Percentiles rank a stretch among this genome's conserved stretches.
Conservation (phyloP, 805 yeast genomes). For the Kodamaea laetipori region DNA sequence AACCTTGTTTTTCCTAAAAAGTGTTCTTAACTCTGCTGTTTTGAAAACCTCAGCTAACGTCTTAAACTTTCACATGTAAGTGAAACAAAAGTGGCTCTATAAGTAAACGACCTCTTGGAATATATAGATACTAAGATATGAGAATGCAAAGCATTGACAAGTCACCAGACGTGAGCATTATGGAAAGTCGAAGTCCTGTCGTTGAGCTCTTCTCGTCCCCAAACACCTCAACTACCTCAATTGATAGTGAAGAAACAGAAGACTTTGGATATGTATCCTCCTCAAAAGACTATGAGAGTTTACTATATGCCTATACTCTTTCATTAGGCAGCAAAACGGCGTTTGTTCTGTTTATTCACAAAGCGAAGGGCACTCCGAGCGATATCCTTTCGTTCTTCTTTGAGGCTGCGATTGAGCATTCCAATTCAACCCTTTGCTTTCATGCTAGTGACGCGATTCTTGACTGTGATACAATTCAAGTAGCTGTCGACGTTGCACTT, state of each 20-base stretch:
- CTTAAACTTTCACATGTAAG: neutral
- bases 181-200: constrained; percentile 2
- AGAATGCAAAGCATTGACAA: constrained; percentile 1
- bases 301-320: constrained; percentile 8
- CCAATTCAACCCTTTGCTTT: neutral
- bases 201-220: constrained; percentile 11
- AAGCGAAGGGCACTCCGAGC: constrained; percentile 10
- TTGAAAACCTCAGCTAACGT: too few species aligned
- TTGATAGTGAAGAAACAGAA: constrained; percentile 9
- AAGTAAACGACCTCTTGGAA: neutral
- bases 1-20: neutral
- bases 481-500: constrained; percentile 8
- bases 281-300: constrained; percentile 10
- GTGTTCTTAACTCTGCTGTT: neutral
- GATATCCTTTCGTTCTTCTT: constrained; percentile 9
- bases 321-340: constrained; percentile 7
- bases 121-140: neutral
- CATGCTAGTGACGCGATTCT: neutral
- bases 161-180: constrained; percentile 3
- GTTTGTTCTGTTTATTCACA: constrained; percentile 9
- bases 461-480: neutral
- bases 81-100: neutral
- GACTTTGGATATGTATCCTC: neutral
- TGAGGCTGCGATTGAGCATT: constrained; percentile 4
- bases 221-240: constrained; percentile 10